Conservation (phyloP, 192 early-diverging fungal species). For the Podila verticillata region DNA sequence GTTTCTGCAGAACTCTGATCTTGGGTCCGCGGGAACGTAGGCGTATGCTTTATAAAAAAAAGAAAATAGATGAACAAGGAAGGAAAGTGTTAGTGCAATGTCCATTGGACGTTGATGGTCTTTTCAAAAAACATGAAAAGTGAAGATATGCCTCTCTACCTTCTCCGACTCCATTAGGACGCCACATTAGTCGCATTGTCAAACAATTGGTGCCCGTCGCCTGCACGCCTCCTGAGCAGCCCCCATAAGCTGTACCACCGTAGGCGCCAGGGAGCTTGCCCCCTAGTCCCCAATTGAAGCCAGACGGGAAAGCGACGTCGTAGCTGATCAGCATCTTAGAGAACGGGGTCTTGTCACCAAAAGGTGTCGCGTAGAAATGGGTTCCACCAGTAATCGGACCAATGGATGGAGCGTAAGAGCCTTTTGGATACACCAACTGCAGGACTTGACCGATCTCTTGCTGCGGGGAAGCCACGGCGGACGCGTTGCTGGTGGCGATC, state of each 20-base stretch:
- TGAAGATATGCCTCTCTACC: constrained; percentile 18
- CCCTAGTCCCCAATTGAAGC: constrained; percentile 55
- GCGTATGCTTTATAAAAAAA: constrained; percentile 50
- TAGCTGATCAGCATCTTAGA: constrained; percentile 57
- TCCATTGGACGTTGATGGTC: too few species aligned
- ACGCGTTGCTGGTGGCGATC: neutral
- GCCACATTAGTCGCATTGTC: constrained; percentile 64
- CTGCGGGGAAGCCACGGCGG: too few species aligned
- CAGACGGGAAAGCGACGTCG: constrained; percentile 53
- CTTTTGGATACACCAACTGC: constrained; percentile 53
- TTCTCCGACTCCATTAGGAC: constrained; percentile 46
- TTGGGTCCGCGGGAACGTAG: constrained; percentile 49
- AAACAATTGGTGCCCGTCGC: constrained; percentile 53
- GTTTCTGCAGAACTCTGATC: constrained; percentile 39
- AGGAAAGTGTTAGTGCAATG: too few species aligned
- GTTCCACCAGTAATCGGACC: constrained; percentile 44
- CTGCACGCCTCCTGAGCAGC: constrained; percentile 58
- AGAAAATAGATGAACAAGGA: neutral
- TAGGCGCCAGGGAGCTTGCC: constrained; percentile 62
- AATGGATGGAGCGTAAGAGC: constrained; percentile 52
- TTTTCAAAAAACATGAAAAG: neutral
- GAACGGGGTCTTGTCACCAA: constrained; percentile 41
- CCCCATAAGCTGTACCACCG: constrained; percentile 51
- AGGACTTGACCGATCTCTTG: constrained; percentile 19
- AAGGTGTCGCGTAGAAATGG: constrained; percentile 56